phyloP scores from a whole-genome alignment of 768 basidiomycete species.

The Tubosaeta sp. region DNA sequence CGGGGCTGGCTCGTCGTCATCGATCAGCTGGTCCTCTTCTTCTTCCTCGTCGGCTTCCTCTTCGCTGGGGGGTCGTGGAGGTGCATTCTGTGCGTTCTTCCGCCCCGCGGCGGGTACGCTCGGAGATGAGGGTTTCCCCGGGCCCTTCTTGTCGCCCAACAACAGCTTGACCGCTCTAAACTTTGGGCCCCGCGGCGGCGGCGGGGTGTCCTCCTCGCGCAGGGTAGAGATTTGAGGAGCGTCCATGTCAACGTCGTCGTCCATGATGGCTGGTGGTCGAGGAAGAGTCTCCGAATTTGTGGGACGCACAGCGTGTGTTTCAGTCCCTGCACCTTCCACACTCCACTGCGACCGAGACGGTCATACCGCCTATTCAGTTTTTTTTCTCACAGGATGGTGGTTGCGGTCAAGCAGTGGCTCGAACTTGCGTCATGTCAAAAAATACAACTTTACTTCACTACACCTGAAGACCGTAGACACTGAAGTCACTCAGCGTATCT shows the following conservation, averaged over 20 bases:
- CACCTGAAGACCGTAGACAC: not conserved
- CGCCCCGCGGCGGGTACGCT: conserved; percentile 17
- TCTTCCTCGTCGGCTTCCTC: conserved; percentile 61
- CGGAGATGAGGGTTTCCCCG: conserved; percentile 33
- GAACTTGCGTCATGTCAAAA: not conserved
- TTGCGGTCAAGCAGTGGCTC: not conserved
- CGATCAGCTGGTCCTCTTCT: conserved; percentile 78
- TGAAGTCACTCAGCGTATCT: no score
- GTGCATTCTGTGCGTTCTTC: conserved; percentile 17
- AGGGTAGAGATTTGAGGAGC: conserved; percentile 81
- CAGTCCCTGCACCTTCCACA: not conserved
- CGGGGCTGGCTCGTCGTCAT: conserved; percentile 48
- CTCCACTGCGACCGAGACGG: not conserved
- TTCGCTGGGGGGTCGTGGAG: conserved; percentile 26
- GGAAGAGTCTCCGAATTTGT: not conserved
- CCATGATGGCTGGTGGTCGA: conserved; percentile 20
- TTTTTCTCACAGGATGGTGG: conserved; percentile 14
- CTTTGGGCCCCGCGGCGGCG: conserved; percentile 43
- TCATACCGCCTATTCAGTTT: not conserved
- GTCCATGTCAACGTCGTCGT: conserved; percentile 61
- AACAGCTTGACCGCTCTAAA: conserved; percentile 46
- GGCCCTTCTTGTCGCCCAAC: conserved; percentile 41
- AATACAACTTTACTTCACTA: not conserved
- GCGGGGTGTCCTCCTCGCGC: conserved; percentile 66
- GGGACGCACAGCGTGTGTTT: not conserved